phyloP scores from a whole-genome alignment of 768 basidiomycete species.

The Amanita molliuscula region DNA sequence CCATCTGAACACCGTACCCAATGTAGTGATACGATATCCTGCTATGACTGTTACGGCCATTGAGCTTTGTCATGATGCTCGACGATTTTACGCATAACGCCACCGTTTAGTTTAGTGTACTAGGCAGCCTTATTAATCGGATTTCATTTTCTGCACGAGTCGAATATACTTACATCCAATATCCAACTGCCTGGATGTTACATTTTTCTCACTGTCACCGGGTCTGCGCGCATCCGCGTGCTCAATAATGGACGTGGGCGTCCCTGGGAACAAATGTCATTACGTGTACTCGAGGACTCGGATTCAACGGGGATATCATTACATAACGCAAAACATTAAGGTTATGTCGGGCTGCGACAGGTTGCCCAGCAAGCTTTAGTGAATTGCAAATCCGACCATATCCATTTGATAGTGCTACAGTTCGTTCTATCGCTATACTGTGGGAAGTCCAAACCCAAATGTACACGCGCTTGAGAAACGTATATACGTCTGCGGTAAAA shows the following conservation, averaged over 20 bases:
- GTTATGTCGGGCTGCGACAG: no score
- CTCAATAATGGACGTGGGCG: not conserved
- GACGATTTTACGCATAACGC: not conserved
- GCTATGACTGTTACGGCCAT: constrained; percentile 25
- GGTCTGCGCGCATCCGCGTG: not conserved
- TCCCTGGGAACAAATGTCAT: no score
- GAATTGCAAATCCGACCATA: not conserved
- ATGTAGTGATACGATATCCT: constrained; percentile 26
- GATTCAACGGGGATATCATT: no score
- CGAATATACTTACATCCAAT: not conserved
- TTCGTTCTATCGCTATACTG: not conserved
- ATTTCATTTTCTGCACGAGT: not conserved
- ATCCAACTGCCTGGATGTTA: not conserved
- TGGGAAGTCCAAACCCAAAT: not conserved
- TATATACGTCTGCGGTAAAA: not conserved
- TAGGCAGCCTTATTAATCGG: not conserved
- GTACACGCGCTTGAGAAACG: not conserved
- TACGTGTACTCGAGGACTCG: no score
- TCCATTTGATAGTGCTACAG: not conserved
- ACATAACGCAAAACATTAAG: no score
- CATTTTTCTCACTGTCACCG: not conserved
- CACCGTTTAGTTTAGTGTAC: not conserved
- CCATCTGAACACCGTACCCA: not conserved
- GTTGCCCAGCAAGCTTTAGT: no score
- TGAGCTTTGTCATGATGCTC: constrained; percentile 1